A percentile compares a stretch with the other conserved stretches of the same genome.
phyloP scores from a whole-genome alignment of 805 yeast species.

The Spathaspora sp. region DNA sequence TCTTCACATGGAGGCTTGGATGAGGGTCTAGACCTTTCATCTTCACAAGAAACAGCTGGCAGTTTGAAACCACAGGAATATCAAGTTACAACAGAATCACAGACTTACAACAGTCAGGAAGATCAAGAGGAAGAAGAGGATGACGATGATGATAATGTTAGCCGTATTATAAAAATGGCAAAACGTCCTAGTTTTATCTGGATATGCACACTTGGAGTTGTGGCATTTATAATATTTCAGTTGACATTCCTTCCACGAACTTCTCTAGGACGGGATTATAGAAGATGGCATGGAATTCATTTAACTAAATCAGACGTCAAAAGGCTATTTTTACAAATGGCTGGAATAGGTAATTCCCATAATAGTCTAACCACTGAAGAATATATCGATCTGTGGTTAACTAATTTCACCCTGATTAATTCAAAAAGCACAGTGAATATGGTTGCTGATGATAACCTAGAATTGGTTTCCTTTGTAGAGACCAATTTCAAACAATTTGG shows the following conservation, averaged over 20 bases:
- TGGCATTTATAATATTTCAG: constrained; percentile 53
- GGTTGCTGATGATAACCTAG: constrained; percentile 21
- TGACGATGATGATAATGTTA: constrained; percentile 7
- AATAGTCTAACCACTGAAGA: constrained; percentile 19
- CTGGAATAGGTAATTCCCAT: constrained; percentile 22
- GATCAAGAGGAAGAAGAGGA: constrained; percentile 1
- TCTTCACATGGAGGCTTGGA: neutral
- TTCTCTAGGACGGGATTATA: constrained; percentile 73
- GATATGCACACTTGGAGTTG: constrained; percentile 38
- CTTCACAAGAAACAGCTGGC: neutral
- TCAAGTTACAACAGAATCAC: neutral
- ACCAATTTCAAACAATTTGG: constrained; percentile 24
- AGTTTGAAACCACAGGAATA: neutral
- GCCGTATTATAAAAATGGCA: constrained; percentile 4
- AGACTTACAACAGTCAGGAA: neutral
- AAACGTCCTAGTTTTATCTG: constrained; percentile 23
- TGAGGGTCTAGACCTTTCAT: neutral
- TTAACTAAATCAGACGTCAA: constrained; percentile 69
- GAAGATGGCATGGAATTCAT: constrained; percentile 65
- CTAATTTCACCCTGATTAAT: constrained; percentile 24
- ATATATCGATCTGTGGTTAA: constrained; percentile 23
- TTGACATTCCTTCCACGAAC: constrained; percentile 81
- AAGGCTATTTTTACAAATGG: constrained; percentile 47
- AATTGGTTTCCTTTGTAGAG: constrained; percentile 23
- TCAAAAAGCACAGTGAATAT: constrained; percentile 16